Evolutionary conservation across 2,329 filamentous ascomycete species (phyloP), one percentile per base, ranked within the genome.

Genomic region (Aulographum hederae): DNA sequence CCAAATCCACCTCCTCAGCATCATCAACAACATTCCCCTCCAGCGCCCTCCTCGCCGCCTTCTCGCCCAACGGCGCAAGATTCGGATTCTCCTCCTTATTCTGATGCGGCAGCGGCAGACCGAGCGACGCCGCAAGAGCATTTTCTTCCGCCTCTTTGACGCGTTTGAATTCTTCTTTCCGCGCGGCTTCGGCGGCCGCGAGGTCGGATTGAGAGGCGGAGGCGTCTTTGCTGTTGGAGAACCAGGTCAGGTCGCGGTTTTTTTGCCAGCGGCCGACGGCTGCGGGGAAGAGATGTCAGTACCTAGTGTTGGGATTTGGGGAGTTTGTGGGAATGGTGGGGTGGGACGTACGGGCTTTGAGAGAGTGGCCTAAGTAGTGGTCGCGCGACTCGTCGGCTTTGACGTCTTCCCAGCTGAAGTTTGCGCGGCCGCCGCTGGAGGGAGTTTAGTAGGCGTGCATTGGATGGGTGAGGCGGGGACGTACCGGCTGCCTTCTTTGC

Each of bases 361-460:
- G 58, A 36, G 79, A 89, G 58, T 94, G 85, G 32, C 85, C 85
- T 5, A 94, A 76, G 52, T 77, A 78, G 51, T 76, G 93, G 54
- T 98, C 85, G 53, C 89, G 84, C 47, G 93, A 85, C 15, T 68
- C 60, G 31, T 84, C 91, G 41, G 65, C 73, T 51, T 86, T 77
- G 48, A 98, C 86, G 43, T 94, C 84, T 41, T 86, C 79, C 89
- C 89, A 95, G 57, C 76, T 85, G 61, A 98, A 98, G 54, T 94
- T 84, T 54, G 78, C 78, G 49, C 65, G 67, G 37, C 89, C 89
- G 47, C 89, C 89, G 42, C 89, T 68, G 38, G 20, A 30, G 23
- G 27, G 14, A 34, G 17, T 12, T 3, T 10, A 19, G 13, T 1
- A 14, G 10, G 28, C 30, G 25, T 29, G 33, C 10, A 12, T 13